A percentile compares a stretch with the other conserved stretches of the same genome.
Evolutionary conservation across 2,329 filamentous ascomycete species (phyloP).

Genomic region (Aspergillus tanneri): DNA sequence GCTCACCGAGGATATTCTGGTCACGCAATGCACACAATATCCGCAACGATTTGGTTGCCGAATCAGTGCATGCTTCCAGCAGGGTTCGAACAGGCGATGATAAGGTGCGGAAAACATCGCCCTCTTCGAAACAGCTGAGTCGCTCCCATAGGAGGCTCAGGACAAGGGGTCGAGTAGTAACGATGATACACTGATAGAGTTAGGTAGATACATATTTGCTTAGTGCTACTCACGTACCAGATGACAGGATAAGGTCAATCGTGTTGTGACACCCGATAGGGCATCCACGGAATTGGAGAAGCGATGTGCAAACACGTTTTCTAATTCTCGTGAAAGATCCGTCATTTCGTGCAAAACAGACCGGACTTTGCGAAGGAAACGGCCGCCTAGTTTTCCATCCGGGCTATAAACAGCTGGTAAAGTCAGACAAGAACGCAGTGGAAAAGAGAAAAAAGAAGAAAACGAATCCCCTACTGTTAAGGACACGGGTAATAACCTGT

Average conservation of each 20-base stretch:
- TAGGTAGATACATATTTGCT: not conserved
- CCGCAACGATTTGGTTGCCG: conserved; percentile 23
- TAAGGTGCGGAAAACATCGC: conserved; percentile 17
- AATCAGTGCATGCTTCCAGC: conserved; percentile 24
- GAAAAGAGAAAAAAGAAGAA: not conserved
- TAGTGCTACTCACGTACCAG: conserved; percentile 22
- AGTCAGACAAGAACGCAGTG: conserved; percentile 2
- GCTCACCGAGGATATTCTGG: conserved; percentile 25
- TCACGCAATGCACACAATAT: conserved; percentile 24
- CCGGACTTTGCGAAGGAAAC: conserved; percentile 34
- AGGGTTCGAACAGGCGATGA: conserved; percentile 24
- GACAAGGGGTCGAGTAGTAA: conserved; percentile 26
- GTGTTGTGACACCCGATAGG: conserved; percentile 39
- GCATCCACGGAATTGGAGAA: conserved; percentile 37
- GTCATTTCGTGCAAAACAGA: conserved; percentile 35
- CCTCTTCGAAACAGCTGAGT: conserved; percentile 18
- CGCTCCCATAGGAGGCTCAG: conserved; percentile 22
- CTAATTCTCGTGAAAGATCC: conserved; percentile 34
- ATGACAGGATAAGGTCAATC: conserved; percentile 33
- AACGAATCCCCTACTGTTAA: conserved; percentile 33
- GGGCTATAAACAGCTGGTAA: conserved; percentile 36
- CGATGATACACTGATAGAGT: conserved; percentile 25
- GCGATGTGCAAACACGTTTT: conserved; percentile 35
- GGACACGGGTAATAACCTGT: conserved; percentile 39
- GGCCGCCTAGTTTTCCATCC: conserved; percentile 27